These are phyloP conservation scores for Eutypella sp. DNA, from an alignment of 2,329 filamentous ascomycete genomes.

Conservation along the genomic window DNA sequence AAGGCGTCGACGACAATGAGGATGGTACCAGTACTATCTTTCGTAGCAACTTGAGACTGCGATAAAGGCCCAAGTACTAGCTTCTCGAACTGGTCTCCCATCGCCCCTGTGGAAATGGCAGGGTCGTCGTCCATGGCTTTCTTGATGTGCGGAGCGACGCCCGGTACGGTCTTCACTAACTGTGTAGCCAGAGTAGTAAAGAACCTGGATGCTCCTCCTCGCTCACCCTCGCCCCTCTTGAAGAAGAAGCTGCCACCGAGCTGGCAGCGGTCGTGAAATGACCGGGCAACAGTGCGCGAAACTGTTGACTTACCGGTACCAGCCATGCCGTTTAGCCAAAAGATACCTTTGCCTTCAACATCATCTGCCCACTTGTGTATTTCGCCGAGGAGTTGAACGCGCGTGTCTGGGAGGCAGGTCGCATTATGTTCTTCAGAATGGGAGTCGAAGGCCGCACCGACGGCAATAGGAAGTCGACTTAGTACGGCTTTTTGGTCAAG, in stretches of 20 bases:
- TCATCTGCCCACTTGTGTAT: not conserved
- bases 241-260: too few species aligned
- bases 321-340: too few species aligned
- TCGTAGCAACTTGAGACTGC: too few species aligned
- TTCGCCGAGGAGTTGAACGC: not conserved
- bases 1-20: slow-evolving; percentile 30
- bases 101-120: not conserved
- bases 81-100: not conserved
- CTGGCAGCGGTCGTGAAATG: not conserved
- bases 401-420: not conserved
- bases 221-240: too few species aligned
- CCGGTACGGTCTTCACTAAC: not conserved
- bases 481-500: too few species aligned
- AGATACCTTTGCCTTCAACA: not conserved
- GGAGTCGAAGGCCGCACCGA: not conserved
- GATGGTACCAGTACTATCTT: slow-evolving; percentile 1
- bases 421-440: not conserved
- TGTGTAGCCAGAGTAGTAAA: not conserved
- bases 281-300: not conserved
- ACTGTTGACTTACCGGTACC: not conserved
- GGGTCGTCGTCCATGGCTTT: not conserved
- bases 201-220: not conserved
- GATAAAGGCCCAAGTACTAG: not conserved
- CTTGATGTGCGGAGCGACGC: not conserved
- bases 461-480: not conserved